Evolutionary conservation across 768 basidiomycete genomes (phyloP).

Genomic region (Tricholoma flavovirens): DNA sequence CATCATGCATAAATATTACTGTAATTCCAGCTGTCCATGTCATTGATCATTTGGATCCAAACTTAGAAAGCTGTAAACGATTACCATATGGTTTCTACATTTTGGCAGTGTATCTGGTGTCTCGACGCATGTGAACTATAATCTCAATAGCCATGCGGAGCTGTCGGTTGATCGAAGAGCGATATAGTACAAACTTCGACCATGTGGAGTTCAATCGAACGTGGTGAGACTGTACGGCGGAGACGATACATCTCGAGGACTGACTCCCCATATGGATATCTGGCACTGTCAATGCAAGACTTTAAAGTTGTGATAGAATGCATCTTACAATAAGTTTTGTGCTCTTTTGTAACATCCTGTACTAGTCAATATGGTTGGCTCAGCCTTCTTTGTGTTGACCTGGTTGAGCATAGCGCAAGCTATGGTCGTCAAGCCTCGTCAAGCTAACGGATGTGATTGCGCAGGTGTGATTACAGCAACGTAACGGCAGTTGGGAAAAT

Average conservation of each 20-base stretch:
- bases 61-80: neutral
- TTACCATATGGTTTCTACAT: neutral
- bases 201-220: too few relatives aligned
- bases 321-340: neutral
- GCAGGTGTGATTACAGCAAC: slow-evolving; percentile 14
- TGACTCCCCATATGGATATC: neutral
- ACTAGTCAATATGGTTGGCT: neutral
- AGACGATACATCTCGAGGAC: neutral
- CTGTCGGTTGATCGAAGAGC: neutral
- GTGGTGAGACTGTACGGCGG: too few relatives aligned
- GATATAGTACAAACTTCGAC: too few relatives aligned
- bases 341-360: neutral
- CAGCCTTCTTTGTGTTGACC: slow-evolving; percentile 6
- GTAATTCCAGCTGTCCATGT: neutral
- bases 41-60: too few relatives aligned
- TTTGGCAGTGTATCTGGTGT: neutral
- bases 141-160: neutral
- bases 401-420: slow-evolving; percentile 12
- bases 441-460: slow-evolving; percentile 18
- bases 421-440: slow-evolving; percentile 14
- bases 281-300: neutral
- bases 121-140: neutral
- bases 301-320: neutral
- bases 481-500: neutral
- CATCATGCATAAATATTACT: neutral